Base-by-base conservation (phyloP, 1,139 yeast species). In the Pichia kudriavzevii region DNA sequence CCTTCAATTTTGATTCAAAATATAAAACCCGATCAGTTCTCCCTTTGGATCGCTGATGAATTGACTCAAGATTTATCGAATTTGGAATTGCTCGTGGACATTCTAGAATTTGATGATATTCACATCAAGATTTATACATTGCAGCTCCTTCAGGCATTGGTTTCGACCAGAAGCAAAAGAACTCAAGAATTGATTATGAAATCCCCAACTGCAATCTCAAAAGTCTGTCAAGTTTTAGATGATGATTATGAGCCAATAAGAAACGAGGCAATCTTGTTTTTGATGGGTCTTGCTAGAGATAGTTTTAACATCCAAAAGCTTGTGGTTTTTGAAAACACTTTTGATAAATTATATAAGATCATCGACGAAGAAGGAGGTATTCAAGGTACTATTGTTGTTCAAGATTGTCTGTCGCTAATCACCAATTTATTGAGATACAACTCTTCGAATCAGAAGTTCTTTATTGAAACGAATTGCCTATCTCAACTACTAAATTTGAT, bases 41-140 rank as follows among this genome's bases (percentile, higher is more conserved):
- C 95, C 0, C 62, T 87, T 42, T 88, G 96, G 95, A 81, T 93
- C 27, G 87, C 97, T 0, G 98, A 93, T 59, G 97, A 87, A 47
- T 66, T 93, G 49, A 82, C 91, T 2, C 93, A 84, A 52, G 71
- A 70, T 22, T 67, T 57, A 15, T 79, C 74, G 21, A 69, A 75
- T 20, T 65, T 91, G 28, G 66, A 69, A 17, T 59, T 73, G 4
- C 32, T 54, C 10, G 44, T 53, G 10, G 52, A 51, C 12, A 63
- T 82, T 4, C 55, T 77, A 19, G 72, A 52, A 30, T 53, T 67
- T 29, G 67, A 72, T 33, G 88, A 84, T 51, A 84, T 84, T 53
- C 94, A 85, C 54, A 69, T 79, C 24, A 70, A 80, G 42, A 64
- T 91, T 11, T 93, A 91, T 55, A 68, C 95, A 0, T 64, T 91